Evolutionary conservation across 1,284 basidiomycete genomes (phyloP).

Genomic region (Tetrapyrgos nigripes): DNA sequence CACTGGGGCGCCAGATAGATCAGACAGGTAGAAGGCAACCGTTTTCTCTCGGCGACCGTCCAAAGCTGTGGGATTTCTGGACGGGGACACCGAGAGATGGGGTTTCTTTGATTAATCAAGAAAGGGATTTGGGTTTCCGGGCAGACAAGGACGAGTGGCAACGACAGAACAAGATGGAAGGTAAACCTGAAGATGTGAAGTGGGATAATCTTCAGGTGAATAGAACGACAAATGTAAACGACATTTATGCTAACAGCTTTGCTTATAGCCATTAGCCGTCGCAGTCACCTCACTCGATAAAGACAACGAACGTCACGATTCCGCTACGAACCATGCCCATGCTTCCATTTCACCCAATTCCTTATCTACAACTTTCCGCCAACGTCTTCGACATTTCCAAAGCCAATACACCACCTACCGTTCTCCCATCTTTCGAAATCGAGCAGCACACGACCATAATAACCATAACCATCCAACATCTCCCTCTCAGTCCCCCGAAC

Average conservation of each 20-base stretch:
- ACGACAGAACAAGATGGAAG: slow-evolving; percentile 4
- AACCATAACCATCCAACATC: not conserved
- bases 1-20: slow-evolving; percentile 3
- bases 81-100: slow-evolving; percentile 13
- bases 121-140: slow-evolving; percentile 2
- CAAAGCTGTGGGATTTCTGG: slow-evolving; percentile 52
- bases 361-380: no score
- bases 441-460: not conserved
- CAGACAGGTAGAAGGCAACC: not conserved
- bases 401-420: no score
- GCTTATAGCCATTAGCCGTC: slow-evolving; percentile 22
- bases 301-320: slow-evolving; percentile 13
- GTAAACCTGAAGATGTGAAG: slow-evolving; percentile 3
- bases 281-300: slow-evolving; percentile 15
- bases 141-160: slow-evolving; percentile 13
- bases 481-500: not conserved
- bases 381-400: no score
- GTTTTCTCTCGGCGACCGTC: slow-evolving; percentile 31
- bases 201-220: slow-evolving; percentile 41
- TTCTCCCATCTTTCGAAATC: no score
- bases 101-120: not conserved
- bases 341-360: no score
- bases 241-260: no score
- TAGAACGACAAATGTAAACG: no score
- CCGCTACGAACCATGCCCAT: not conserved